These are phyloP conservation scores for Podila minutissima DNA, from an alignment of 192 early-diverging fungal genomes.

Conservation along the genomic window DNA sequence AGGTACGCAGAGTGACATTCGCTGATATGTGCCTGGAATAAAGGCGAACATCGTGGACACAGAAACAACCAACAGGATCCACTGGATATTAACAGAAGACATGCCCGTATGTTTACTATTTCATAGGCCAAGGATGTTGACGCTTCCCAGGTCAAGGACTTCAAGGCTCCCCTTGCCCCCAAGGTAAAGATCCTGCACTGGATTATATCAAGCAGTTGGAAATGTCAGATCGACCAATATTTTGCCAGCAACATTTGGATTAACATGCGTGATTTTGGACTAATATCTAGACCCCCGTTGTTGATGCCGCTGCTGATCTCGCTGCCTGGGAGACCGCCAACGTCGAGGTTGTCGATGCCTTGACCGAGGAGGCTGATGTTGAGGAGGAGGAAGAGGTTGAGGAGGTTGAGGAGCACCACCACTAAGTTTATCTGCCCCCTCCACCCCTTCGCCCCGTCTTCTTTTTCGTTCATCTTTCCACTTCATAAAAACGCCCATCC, in stretches of 20 bases:
- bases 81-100: background rate
- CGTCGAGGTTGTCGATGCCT: constrained; percentile 39
- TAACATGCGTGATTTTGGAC: background rate
- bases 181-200: constrained; percentile 15
- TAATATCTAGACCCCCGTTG: constrained; percentile 11
- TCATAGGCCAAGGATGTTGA: constrained; percentile 41
- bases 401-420: constrained; percentile 43
- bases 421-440: constrained; percentile 19
- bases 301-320: constrained; percentile 45
- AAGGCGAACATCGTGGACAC: background rate
- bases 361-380: constrained; percentile 31
- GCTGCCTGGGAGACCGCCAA: constrained; percentile 53
- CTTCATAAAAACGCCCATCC: background rate
- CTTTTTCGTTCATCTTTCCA: background rate
- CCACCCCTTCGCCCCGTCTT: background rate
- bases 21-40: too few relatives aligned
- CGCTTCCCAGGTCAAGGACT: constrained; percentile 48
- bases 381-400: constrained; percentile 39
- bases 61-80: background rate
- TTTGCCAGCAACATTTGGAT: background rate
- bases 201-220: background rate
- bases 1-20: constrained; percentile 20
- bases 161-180: constrained; percentile 45
- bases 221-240: background rate
- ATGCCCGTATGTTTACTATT: too few relatives aligned